Evolutionary conservation across 805 yeast genomes (phyloP).

Genomic region (Kodamaea hsintzibuensis): DNA sequence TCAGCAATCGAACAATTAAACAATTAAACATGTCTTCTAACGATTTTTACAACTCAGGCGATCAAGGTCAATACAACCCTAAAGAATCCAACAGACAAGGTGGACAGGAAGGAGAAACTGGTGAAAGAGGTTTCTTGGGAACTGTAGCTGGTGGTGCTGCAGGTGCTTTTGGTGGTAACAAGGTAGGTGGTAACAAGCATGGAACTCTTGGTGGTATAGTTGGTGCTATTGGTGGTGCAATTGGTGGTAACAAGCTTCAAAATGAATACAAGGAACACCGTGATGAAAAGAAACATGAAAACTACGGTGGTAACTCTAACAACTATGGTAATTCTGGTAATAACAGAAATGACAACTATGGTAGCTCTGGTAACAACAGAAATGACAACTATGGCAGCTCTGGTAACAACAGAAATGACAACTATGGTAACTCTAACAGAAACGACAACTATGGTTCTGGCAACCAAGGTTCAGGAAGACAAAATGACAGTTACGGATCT

Average conservation of each 20-base stretch:
- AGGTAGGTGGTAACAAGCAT: conserved; percentile 24
- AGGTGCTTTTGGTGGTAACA: conserved; percentile 30
- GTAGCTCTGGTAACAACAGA: conserved; percentile 4
- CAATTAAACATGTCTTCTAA: conserved; percentile 24
- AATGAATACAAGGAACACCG: conserved; percentile 20
- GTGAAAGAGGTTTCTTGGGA: conserved; percentile 29
- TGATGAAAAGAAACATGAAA: conserved; percentile 11
- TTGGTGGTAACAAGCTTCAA: conserved; percentile 30
- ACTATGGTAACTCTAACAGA: conserved; percentile 5
- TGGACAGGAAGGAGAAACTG: conserved; percentile 18
- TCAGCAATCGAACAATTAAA: conserved; percentile 1
- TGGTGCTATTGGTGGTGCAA: conserved; percentile 31
- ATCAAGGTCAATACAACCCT: conserved; percentile 20
- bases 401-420: conserved; percentile 3
- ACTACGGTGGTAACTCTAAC: conserved; percentile 11
- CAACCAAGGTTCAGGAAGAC: neutral
- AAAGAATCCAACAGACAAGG: conserved; percentile 13
- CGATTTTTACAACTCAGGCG: conserved; percentile 29
- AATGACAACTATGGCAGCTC: conserved; percentile 6
- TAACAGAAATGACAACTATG: conserved; percentile 9
- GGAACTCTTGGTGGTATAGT: conserved; percentile 28
- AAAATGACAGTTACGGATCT: neutral
- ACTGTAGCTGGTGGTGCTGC: conserved; percentile 32
- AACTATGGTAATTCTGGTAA: conserved; percentile 4
- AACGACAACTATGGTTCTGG: neutral